Conservation (phyloP, 176 grass and related monocot genomes). For the Eragrostis curvula region DNA sequence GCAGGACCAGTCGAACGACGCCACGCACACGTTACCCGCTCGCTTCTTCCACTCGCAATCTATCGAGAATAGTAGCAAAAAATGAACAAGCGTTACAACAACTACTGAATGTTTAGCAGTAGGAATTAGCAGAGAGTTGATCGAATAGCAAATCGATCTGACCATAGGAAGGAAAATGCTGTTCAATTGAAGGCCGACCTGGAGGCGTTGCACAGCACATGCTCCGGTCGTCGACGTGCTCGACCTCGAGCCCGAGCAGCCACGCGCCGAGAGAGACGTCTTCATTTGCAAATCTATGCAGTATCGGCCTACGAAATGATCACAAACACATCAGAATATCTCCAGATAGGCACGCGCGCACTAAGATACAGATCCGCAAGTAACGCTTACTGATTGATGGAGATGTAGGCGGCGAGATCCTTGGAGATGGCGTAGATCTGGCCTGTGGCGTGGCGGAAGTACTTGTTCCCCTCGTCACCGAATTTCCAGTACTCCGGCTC, state of each 20-base stretch:
- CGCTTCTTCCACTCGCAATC: conserved; percentile 89
- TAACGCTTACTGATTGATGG: conserved; percentile 67
- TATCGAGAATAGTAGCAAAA: not conserved
- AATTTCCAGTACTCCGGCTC: conserved; percentile 99
- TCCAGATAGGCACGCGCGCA: not conserved
- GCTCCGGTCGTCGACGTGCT: conserved; percentile 85
- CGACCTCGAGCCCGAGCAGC: conserved; percentile 82
- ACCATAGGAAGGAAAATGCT: not conserved
- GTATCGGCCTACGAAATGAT: conserved; percentile 62
- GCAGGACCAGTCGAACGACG: conserved; percentile 89
- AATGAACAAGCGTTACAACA: not conserved
- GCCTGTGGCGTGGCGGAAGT: conserved; percentile 94
- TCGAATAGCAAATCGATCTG: not conserved
- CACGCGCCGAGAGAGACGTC: conserved; percentile 88
- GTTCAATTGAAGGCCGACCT: conserved; percentile 30
- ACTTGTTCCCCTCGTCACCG: conserved; percentile 88
- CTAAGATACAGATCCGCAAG: not conserved
- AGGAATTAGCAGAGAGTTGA: not conserved
- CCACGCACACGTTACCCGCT: conserved; percentile 73
- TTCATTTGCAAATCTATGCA: conserved; percentile 87
- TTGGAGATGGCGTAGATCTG: conserved; percentile 97
- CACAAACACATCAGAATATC: not conserved
- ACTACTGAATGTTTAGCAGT: not conserved
- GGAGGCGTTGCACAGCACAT: conserved; percentile 95
- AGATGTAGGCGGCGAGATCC: conserved; percentile 89